Base-by-base conservation (phyloP, 306 rosid species). In the Ochetophila trinervis region DNA sequence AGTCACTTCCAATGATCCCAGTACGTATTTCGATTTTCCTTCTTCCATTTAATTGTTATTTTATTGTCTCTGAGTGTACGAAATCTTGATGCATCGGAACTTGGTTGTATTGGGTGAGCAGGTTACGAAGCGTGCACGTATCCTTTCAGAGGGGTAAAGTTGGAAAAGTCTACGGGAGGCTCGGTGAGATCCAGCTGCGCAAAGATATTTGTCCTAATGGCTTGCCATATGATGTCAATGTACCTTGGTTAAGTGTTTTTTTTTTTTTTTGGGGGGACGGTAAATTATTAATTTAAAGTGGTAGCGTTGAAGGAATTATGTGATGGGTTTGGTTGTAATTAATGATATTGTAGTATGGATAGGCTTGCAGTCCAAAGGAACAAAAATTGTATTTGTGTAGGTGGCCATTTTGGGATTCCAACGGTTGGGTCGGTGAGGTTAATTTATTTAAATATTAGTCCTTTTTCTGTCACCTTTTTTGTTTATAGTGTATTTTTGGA, bases 121-220 rank as follows among this genome's bases (percentile, higher is more conserved):
- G 97, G 97, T 77, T 84, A 80, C 15, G 40, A 68, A 44, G 16
- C 83, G 6, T 90, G 97, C 70, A 71, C 62, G 73, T 90, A 74
- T 74, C 79, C 88, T 1, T 44, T 30, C 53, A 66, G 57, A 17
- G 76, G 52, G 60, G 35, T 4, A 15, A 86, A 74, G 60, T 65
- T 16, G 21, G 68, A 59, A 34, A 80, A 68, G 64, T 60, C 90
- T 1, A 3, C 67, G 42, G 80, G 74, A 18, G 78, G 52, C n/a
- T 53, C 80, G 8, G n/a, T 56, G 61, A 69, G 51, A 58, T 40
- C 45, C 45, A 17, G 37, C 15, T 54, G 63, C 53, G 24, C 54
- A 1, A n/a, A 35, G 45, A 21, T 47, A 27, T 59, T 34, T 63
- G 32, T 62, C n/a, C 54, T 27, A 5, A 11, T 44, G 0, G 62